Evolutionary conservation across 2,329 filamentous ascomycete species (phyloP).

Genomic region (Pyricularia sp.): DNA sequence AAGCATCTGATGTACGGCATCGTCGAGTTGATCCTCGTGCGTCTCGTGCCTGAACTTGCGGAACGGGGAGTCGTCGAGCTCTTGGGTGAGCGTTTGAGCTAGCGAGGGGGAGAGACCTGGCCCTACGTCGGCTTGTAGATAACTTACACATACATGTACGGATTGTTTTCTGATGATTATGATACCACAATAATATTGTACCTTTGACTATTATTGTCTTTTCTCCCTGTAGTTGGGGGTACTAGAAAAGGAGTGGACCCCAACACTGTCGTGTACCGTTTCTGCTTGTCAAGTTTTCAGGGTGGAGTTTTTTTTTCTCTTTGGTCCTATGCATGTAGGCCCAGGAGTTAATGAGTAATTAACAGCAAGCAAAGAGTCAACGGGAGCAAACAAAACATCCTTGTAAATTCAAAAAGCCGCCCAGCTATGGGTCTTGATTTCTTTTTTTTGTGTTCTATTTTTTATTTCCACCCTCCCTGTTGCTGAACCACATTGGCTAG

Average conservation of each 20-base stretch:
- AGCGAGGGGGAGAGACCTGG: constrained; percentile 3
- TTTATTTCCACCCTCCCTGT: neutral
- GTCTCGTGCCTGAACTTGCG: constrained; percentile 74
- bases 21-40: constrained; percentile 72
- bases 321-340: neutral
- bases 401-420: neutral
- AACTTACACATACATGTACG: neutral
- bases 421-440: neutral
- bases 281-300: neutral
- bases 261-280: neutral
- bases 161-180: neutral
- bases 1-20: constrained; percentile 81
- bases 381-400: neutral
- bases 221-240: neutral
- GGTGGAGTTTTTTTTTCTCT: no score
- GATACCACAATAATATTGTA: neutral
- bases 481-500: neutral
- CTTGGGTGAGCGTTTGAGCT: constrained; percentile 58
- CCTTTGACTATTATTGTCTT: neutral
- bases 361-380: neutral
- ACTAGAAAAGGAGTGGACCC: neutral
- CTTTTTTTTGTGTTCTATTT: neutral
- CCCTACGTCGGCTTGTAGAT: neutral
- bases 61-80: constrained; percentile 64
- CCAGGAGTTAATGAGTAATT: neutral